Conservation (phyloP, 495 filamentous ascomycete species). For the Penicillium roqueforti region DNA sequence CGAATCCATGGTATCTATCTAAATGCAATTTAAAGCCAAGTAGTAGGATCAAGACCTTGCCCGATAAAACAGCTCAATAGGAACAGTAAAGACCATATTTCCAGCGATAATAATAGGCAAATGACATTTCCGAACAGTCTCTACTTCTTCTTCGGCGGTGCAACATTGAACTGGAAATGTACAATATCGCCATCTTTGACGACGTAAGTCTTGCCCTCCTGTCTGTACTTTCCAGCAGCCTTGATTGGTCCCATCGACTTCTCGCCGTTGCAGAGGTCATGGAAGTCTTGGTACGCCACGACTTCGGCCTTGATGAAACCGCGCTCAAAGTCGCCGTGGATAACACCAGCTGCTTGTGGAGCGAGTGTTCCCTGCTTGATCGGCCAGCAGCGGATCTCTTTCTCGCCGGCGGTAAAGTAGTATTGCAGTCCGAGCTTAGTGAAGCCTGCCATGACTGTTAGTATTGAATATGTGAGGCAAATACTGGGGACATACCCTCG, state of each 20-base stretch:
- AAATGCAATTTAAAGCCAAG: too few relatives aligned
- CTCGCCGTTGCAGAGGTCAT: not conserved
- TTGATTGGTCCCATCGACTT: constrained; percentile 1
- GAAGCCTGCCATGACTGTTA: not conserved
- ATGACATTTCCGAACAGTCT: not conserved
- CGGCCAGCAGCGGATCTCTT: not conserved
- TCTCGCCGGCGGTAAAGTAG: not conserved
- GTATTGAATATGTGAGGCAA: not conserved
- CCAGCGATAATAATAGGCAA: not conserved
- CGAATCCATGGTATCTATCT: too few relatives aligned
- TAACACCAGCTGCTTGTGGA: not conserved
- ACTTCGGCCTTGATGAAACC: not conserved
- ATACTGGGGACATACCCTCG: not conserved
- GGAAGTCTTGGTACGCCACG: not conserved
- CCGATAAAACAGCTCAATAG: too few relatives aligned
- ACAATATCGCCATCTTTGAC: not conserved
- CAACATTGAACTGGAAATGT: not conserved
- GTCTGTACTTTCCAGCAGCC: not conserved
- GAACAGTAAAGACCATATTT: not conserved
- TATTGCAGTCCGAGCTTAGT: not conserved
- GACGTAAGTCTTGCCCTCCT: not conserved
- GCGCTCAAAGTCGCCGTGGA: not conserved
- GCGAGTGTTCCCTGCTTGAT: not conserved
- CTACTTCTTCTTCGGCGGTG: not conserved
- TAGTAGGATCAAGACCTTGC: too few relatives aligned